Base-by-base conservation (phyloP, 1,139 yeast species). In the Pichia sp. region DNA sequence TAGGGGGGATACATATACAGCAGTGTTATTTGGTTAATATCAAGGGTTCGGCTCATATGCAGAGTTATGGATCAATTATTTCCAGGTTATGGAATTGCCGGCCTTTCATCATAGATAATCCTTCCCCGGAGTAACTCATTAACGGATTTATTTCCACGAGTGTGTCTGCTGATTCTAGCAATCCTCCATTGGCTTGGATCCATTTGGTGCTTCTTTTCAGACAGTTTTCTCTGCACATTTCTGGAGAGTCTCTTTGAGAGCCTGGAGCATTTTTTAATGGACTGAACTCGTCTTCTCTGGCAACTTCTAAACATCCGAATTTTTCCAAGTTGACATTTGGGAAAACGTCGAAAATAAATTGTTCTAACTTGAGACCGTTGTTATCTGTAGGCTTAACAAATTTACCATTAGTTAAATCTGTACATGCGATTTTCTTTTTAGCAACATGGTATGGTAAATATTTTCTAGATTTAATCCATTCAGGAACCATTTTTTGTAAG, bases 341-440 rank as follows among this genome's bases (percentile, higher is more conserved):
- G 66, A 91, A 93, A 31, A 93, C 95, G 60, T 93, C 99, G 67
- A 93, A 93, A 43, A 93, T 94, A 57, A 93, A 93, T 62, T 91
- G 98, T 62, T 93, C 99, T 55, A 93, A 72, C 63, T 93, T 93
- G 57, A 89, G 79, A 35, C 97, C 98, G 59, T 93, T 91, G 40
- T 93, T 85, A 43, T 69, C 74, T 4, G 70, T 56, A 16, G 97
- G 96, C 53, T 76, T 78, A 31, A 68, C 56, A 33, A 65, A 61
- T 41, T 68, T 62, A 27, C 81, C 81, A 1, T 74, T 62, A 10
- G 56, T 62, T 8, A 56, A 37, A 54, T 80, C 75, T 44, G 76
- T 71, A 22, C 42, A 46, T 5, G 50, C 50, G 49, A 93, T 87
- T 68, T 89, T 91, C 74, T 93, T 93, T 61, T 72, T 76, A 24